Evolutionary conservation across 768 basidiomycete species (phyloP).

Genomic region (Lentinula raphanica): DNA sequence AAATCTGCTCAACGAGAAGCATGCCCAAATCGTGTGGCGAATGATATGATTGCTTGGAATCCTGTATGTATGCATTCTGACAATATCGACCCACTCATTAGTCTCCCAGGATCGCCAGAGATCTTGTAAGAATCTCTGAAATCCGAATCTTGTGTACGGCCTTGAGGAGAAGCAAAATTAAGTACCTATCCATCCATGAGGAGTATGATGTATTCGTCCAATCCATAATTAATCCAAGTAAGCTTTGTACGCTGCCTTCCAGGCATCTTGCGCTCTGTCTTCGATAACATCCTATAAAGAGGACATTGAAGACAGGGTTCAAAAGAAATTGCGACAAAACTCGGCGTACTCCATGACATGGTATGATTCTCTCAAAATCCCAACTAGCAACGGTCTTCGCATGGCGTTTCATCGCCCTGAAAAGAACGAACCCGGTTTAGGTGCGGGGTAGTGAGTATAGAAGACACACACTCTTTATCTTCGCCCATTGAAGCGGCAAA

Average conservation of each 20-base stretch:
- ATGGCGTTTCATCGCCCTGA: slow-evolving; percentile 56
- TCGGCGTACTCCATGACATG: slow-evolving; percentile 48
- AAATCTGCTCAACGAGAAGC: too few relatives aligned
- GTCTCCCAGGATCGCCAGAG: too few relatives aligned
- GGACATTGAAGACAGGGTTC: not conserved
- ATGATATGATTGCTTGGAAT: too few relatives aligned
- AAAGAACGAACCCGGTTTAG: not conserved
- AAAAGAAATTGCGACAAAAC: not conserved
- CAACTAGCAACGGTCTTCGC: slow-evolving; percentile 62
- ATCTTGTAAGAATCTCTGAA: too few relatives aligned
- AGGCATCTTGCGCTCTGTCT: slow-evolving; percentile 41
- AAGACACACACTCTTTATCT: slow-evolving; percentile 33
- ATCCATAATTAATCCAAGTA: not conserved
- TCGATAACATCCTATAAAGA: slow-evolving; percentile 58
- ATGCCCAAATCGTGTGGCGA: too few relatives aligned
- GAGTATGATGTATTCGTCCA: not conserved
- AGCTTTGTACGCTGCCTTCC: slow-evolving; percentile 28
- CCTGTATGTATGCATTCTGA: too few relatives aligned
- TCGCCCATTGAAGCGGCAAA: slow-evolving; percentile 28
- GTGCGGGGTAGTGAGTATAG: not conserved
- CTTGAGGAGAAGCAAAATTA: too few relatives aligned
- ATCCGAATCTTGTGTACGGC: too few relatives aligned
- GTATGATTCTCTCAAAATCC: slow-evolving; percentile 72
- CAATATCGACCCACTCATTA: too few relatives aligned
- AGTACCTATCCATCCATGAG: too few relatives aligned